Conservation (phyloP, 1,284 basidiomycete species). For the Ganoderma lucidum region DNA sequence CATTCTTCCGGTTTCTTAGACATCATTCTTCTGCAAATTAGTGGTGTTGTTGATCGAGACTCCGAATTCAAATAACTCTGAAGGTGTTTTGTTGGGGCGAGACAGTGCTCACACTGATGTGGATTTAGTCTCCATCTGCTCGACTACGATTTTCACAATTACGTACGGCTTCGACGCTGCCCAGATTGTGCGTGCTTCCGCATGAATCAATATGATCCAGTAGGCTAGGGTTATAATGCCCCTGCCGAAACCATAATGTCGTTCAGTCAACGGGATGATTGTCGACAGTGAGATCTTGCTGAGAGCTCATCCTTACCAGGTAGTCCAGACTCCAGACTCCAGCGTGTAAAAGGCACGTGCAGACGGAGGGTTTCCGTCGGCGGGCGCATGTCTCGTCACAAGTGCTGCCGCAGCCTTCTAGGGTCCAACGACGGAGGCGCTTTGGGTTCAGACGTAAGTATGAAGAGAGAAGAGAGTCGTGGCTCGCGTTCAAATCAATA, state of each 20-base stretch:
- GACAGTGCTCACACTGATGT: too few species aligned
- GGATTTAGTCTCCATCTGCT: too few species aligned
- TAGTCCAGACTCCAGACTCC: slow-evolving; percentile 16
- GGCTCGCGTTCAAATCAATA: not conserved
- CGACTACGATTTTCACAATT: too few species aligned
- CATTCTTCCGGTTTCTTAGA: too few species aligned
- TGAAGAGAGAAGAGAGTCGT: not conserved
- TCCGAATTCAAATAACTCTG: too few species aligned
- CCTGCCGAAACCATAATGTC: slow-evolving; percentile 35
- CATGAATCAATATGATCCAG: too few species aligned
- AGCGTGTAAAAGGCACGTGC: slow-evolving; percentile 33
- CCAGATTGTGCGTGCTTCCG: too few species aligned
- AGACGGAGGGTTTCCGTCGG: slow-evolving; percentile 24
- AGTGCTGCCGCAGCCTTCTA: not conserved
- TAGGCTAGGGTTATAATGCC: slow-evolving; percentile 31
- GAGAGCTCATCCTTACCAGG: slow-evolving; percentile 47
- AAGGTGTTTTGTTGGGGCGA: too few species aligned
- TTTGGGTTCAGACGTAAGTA: not conserved
- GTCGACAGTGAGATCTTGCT: too few species aligned
- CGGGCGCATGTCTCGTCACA: slow-evolving; percentile 3
- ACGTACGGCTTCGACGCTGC: too few species aligned
- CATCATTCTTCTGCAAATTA: too few species aligned
- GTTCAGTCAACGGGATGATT: not conserved
- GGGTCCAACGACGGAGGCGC: not conserved
- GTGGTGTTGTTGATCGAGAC: too few species aligned